A percentile compares a stretch with the other conserved stretches of the same genome.
Conservation (phyloP, 1,139 yeast genomes). For the Lizanozyma gosingica region DNA sequence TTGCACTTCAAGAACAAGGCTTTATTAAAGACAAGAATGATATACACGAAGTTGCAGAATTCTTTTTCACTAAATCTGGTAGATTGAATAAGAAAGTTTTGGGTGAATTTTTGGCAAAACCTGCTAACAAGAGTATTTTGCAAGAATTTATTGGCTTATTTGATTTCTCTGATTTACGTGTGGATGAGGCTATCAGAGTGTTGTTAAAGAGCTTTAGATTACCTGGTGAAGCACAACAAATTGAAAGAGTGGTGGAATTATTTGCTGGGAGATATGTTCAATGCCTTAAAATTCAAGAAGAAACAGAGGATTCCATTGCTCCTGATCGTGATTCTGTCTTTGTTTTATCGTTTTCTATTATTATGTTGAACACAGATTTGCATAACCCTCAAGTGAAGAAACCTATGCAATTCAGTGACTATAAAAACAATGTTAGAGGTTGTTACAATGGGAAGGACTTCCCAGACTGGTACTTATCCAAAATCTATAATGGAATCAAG, state of each 20-base stretch:
- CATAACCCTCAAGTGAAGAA: constrained; percentile 74
- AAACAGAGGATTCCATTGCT: constrained; percentile 29
- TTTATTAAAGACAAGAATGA: constrained; percentile 51
- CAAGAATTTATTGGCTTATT: constrained; percentile 59
- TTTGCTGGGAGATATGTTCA: constrained; percentile 75
- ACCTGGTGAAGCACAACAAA: constrained; percentile 97
- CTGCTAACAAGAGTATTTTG: constrained; percentile 53
- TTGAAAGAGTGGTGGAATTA: constrained; percentile 81
- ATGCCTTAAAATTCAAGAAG: constrained; percentile 36
- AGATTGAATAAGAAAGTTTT: constrained; percentile 78
- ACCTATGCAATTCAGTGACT: constrained; percentile 84
- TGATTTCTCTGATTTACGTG: constrained; percentile 70
- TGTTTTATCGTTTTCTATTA: constrained; percentile 64
- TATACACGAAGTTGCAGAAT: constrained; percentile 58
- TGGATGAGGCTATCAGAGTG: constrained; percentile 87
- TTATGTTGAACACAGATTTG: constrained; percentile 69
- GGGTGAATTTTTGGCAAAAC: constrained; percentile 81
- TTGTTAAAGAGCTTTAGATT: constrained; percentile 77
- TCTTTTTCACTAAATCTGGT: constrained; percentile 70
- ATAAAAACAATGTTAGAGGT: constrained; percentile 72
- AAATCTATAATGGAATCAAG: constrained; percentile 70
- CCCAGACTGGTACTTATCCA: constrained; percentile 77
- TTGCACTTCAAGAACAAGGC: constrained; percentile 49
- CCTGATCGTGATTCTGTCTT: constrained; percentile 72
- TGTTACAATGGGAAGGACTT: constrained; percentile 70